These are phyloP conservation scores for Collybia sordida DNA, from an alignment of 768 basidiomycete genomes.

Conservation along the genomic window DNA sequence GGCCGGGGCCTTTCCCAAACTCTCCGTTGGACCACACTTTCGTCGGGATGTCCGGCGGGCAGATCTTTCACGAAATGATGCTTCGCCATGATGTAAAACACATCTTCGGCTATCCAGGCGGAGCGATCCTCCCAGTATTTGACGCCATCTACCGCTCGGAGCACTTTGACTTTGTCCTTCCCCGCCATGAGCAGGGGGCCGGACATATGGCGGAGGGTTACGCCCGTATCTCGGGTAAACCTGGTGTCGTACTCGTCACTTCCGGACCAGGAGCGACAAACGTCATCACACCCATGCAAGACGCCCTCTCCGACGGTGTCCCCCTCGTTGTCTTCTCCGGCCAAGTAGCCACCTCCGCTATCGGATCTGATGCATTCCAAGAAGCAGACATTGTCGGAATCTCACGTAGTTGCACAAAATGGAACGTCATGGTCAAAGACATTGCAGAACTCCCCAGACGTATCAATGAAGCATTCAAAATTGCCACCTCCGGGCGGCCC, in stretches of 20 bases:
- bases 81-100: conserved; percentile 94
- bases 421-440: conserved; percentile 99
- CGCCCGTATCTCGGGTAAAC: conserved; percentile 95
- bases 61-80: conserved; percentile 99
- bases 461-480: conserved; percentile 99
- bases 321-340: conserved; percentile 95
- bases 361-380: conserved; percentile 99
- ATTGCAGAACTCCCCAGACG: conserved; percentile 91
- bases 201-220: conserved; percentile 99
- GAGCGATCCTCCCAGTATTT: conserved; percentile 98
- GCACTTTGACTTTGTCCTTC: conserved; percentile 93
- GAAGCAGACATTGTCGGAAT: conserved; percentile 98
- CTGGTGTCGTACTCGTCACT: conserved; percentile 96
- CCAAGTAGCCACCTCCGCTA: conserved; percentile 98
- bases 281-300: conserved; percentile 97
- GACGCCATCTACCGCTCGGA: conserved; percentile 97
- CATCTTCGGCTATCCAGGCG: conserved; percentile 97
- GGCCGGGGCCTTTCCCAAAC: conserved; percentile 41
- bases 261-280: conserved; percentile 98
- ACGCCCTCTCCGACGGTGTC: conserved; percentile 91
- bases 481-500: conserved; percentile 94
- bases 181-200: conserved; percentile 96
- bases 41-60: conserved; percentile 90
- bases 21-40: conserved; percentile 77
- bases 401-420: conserved; percentile 96